Evolutionary conservation across 108 stramenopile species (phyloP), one percentile per base, ranked within the genome.

Genomic region (Cyclostephanos tholiformis): DNA sequence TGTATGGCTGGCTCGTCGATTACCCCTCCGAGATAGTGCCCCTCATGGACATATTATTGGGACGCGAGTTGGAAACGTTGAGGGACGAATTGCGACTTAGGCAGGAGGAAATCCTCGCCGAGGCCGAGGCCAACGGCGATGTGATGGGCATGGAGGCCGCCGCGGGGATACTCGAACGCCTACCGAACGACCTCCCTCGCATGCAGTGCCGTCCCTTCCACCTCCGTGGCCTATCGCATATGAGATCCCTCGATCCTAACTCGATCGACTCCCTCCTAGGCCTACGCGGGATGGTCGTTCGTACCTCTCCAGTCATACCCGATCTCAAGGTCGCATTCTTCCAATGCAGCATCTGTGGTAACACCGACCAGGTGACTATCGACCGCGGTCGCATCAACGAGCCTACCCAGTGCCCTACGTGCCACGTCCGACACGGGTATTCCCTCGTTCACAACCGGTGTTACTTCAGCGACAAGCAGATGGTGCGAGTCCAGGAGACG

Each of bases 261-360:
- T 71, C 96, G 26, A 93, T 99, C 69, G 99, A 99, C 70, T 75
- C 88, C 25, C 75, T 99, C 43, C 86, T 99, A 12, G 85, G 91
- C 59, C 69, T 99, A 39, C 82, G 93, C 16, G 99, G 99, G 19
- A 98, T 99, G 98, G 95, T 99, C 20, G 94, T 98, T 14, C 89
- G 99, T 4, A 81, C 81, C 41, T 95, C 94, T 56, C 91, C 97
- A 30, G 86, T 99, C 66, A 95, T 99, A 67, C 99, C 99, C 19
- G 99, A 97, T 79, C 80, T 99, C 41, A 97, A 98, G 73, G 91
- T 95, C 20, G 98, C 97, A 14, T 90, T 95, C 79, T 99, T 98
- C 85, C 69, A 80, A 25, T 99, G 99, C 75, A 84, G 74, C 66
- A 87, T 97, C 41, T 98, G 97, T 69, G 93, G 91, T 8, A 63